Base-by-base conservation (phyloP, 345 rosid species). In the Ceriops zippeliana region DNA sequence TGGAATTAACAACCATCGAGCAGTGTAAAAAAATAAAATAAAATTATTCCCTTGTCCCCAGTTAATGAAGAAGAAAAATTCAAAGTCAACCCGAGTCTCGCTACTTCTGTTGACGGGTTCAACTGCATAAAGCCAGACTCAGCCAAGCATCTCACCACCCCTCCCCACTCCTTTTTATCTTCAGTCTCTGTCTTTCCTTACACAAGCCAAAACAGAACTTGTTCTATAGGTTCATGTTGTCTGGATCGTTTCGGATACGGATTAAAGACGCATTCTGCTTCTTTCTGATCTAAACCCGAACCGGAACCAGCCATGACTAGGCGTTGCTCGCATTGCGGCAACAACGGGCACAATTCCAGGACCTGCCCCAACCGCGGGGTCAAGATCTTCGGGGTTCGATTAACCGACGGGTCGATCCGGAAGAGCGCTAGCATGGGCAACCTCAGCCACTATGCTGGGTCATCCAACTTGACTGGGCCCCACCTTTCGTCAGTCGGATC, bases 321-420 rank as follows among this genome's bases (percentile, higher is more conserved):
- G 62, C 76, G 80, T 24, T 77, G 80, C 80, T 77, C 80, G n/a
- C 80, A 77, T 72, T 77, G 76, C 80, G 64, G 80, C 63, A 72
- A 77, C 70, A 68, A 77, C 59, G 76, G 80, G 58, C 80, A 77
- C 69, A 77, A 77, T 57, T 67, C 80, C 52, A 57, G 80, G 67
- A 77, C 80, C 22, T 77, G 80, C 62, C 76, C 80, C 17, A 77
- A 63, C 70, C 70, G 73, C 5, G 80, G 73, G 31, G 80, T 77
- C 19, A 77, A 77, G 73, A 46, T 77, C 32, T 77, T 77, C 28
- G 80, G 80, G 66, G 76, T 77, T 66, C 80, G 80, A 63, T 59
- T 77, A 61, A 30, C 74, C 20, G 75, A 73, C 38, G 96, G 93
- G 62, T 83, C 90, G 78, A 80, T 81, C 86, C 63, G 79, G 62